Percentiles rank a stretch among this genome's conserved stretches.
These are phyloP conservation scores for Monosporozyma yasuniensis DNA, from an alignment of 805 yeast species.

Conservation along the genomic window DNA sequence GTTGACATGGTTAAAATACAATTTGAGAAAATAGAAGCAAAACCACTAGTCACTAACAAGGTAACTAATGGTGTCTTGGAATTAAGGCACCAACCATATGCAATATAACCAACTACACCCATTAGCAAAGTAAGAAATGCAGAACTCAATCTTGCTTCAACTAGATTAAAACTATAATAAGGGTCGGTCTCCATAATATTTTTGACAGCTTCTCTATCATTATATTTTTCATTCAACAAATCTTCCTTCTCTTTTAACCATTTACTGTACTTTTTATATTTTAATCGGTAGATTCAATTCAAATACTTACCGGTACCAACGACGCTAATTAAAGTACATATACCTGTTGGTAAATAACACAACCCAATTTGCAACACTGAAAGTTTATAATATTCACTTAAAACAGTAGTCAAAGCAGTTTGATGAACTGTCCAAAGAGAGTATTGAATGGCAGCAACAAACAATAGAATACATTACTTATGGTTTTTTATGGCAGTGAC, in stretches of 20 bases:
- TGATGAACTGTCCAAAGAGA: conserved; percentile 62
- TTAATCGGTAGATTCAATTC: conserved; percentile 34
- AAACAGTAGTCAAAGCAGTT: conserved; percentile 51
- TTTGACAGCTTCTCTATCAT: conserved; percentile 12
- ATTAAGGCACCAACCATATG: conserved; percentile 73
- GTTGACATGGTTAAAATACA: conserved; percentile 48
- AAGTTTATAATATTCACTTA: conserved; percentile 43
- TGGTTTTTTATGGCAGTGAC: too few species aligned
- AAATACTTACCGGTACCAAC: conserved; percentile 47
- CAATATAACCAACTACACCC: conserved; percentile 33
- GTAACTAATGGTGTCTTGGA: conserved; percentile 40
- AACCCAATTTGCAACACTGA: conserved; percentile 52
- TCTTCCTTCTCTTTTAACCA: conserved; percentile 16
- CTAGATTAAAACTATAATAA: conserved; percentile 41
- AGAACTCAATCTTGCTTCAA: conserved; percentile 45
- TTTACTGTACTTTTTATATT: conserved; percentile 12
- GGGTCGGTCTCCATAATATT: conserved; percentile 17
- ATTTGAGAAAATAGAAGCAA: conserved; percentile 49
- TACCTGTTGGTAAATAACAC: conserved; percentile 66
- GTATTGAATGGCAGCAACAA: conserved; percentile 55
- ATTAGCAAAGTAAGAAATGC: conserved; percentile 36
- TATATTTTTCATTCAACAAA: conserved; percentile 11
- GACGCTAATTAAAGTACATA: conserved; percentile 55
- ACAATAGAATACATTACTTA: conserved; percentile 38
- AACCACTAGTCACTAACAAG: conserved; percentile 48